Evolutionary conservation across 2,329 filamentous ascomycete species (phyloP), one percentile per base, ranked within the genome.

Genomic region (Colletotrichum orchidophilum): DNA sequence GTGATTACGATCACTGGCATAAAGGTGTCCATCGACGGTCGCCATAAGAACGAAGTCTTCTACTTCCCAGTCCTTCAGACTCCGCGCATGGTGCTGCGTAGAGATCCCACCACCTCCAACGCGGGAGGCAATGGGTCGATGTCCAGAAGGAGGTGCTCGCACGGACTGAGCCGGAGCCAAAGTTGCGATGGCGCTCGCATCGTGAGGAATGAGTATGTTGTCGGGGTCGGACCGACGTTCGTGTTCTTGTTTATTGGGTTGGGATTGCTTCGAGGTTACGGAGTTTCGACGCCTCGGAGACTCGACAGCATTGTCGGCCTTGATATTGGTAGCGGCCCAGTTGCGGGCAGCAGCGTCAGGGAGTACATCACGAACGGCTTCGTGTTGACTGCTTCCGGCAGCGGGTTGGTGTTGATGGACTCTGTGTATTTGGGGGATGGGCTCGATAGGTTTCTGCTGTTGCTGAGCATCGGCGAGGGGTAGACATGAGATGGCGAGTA

Each of bases 41-140:
- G 96, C 96, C 93, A 99, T 88, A 87, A 99, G 94, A 86, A 98
- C 94, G 90, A 98, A 97, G 88, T 98, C 95, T 94, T 98, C 96
- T 86, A 98, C 95, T 93, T 98, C 94, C 96, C 96, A 98, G 86
- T 98, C 96, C 90, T 95, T 93, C 90, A 98, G 88, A 88, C 93
- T 97, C 91, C 96, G 95, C 95, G 95, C 96, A 93, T 88, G 88
- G 81, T 94, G 92, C 92, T 92, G 93, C 93, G 93, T 92, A 86
- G 92, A 89, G 83, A 93, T 87, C 78, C 91, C 91, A 81, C 88
- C 87, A 81, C 87, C 86, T 68, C 84, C 76, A 69, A 82, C 83
- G 42, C 69, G 69, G 80, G 87, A 88, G 84, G 88, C 89, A 81
- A 87, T 85, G 80, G 86, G 81, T 81, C 80, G 78, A 79, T 80